These are phyloP conservation scores for Calonectria pteridis DNA, from an alignment of 2,329 filamentous ascomycete genomes.

Conservation along the genomic window DNA sequence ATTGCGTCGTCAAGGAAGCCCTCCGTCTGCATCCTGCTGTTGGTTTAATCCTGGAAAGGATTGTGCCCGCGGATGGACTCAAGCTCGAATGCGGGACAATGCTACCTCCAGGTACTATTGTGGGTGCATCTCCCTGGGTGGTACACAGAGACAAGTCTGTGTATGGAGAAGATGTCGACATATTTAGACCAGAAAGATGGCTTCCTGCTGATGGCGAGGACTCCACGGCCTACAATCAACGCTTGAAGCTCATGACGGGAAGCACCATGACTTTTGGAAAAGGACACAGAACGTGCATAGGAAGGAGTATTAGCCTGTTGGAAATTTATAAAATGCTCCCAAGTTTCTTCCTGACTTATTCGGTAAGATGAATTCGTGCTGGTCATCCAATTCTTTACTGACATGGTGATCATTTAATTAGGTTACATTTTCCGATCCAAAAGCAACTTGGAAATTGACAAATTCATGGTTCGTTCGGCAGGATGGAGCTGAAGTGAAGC, in stretches of 20 bases:
- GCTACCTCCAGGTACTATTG: slow-evolving; percentile 9
- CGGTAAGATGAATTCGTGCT: background rate
- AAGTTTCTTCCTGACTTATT: background rate
- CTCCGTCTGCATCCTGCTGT: slow-evolving; percentile 22
- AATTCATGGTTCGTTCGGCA: slow-evolving; percentile 16
- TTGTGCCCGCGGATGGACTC: slow-evolving; percentile 11
- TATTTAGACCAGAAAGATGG: slow-evolving; percentile 9
- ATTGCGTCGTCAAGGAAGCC: slow-evolving; percentile 22
- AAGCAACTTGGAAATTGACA: background rate
- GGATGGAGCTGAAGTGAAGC: background rate
- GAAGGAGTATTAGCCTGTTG: slow-evolving; percentile 14
- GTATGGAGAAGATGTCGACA: slow-evolving; percentile 1
- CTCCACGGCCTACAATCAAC: background rate
- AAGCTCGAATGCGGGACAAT: slow-evolving; percentile 5
- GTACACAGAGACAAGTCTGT: slow-evolving; percentile 4
- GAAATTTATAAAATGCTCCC: slow-evolving; percentile 23
- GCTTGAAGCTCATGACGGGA: background rate
- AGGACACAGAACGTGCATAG: slow-evolving; percentile 7
- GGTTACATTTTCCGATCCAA: background rate
- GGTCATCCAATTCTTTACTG: background rate
- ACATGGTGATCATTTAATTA: background rate
- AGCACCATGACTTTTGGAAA: slow-evolving; percentile 15
- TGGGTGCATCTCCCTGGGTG: slow-evolving; percentile 12
- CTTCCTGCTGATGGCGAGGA: background rate
- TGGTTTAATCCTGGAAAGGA: slow-evolving; percentile 9